phyloP scores from a whole-genome alignment of 179 eudicot species.

The Actinidia arguta region DNA sequence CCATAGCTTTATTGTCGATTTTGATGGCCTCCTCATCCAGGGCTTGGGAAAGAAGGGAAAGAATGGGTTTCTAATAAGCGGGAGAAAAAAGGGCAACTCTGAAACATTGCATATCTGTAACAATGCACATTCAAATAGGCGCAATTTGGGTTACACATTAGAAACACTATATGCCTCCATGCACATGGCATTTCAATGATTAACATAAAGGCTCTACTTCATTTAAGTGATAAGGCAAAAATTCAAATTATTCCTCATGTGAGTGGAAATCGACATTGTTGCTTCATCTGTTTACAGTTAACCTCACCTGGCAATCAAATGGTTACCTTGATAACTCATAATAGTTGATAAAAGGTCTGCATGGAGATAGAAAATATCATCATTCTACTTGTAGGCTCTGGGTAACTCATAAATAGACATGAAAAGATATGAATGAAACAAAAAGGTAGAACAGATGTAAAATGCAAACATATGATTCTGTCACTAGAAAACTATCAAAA shows the following conservation, averaged over 20 bases:
- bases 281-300: not conserved
- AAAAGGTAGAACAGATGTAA: not conserved
- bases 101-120: too few relatives aligned
- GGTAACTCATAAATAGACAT: not conserved
- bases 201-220: not conserved
- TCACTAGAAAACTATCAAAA: not conserved
- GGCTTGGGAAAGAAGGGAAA: constrained; percentile 17
- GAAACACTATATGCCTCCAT: too few relatives aligned
- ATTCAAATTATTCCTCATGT: not conserved
- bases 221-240: not conserved
- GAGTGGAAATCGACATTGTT: not conserved
- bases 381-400: not conserved
- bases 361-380: not conserved
- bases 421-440: not conserved
- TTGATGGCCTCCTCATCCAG: constrained; percentile 58
- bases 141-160: too few relatives aligned
- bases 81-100: too few relatives aligned
- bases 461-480: not conserved
- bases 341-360: not conserved
- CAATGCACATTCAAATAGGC: too few relatives aligned
- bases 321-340: not conserved
- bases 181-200: not conserved
- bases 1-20: constrained; percentile 62
- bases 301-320: not conserved
- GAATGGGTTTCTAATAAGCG: too few relatives aligned